Evolutionary conservation across 208 protist genomes (phyloP).

Genomic region (Endotrypanum monterogeii): DNA sequence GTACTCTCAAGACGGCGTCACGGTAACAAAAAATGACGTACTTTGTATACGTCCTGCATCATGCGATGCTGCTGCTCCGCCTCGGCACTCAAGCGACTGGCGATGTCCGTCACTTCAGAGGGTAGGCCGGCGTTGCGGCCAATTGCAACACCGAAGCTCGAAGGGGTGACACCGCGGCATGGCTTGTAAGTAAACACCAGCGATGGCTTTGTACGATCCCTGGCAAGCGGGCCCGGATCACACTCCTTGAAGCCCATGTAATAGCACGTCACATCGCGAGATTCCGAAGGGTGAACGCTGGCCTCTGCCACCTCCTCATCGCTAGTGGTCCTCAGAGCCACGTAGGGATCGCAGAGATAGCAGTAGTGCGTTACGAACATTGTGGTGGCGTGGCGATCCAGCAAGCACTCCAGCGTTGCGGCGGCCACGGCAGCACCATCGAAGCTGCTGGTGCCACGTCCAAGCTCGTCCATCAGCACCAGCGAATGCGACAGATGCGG

Average conservation of each 20-base stretch:
- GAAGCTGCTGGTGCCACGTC: slow-evolving; percentile 94
- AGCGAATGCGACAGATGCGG: slow-evolving; percentile 76
- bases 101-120: slow-evolving; percentile 53
- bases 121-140: slow-evolving; percentile 87
- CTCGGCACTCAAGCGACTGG: slow-evolving; percentile 49
- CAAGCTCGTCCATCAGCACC: slow-evolving; percentile 97
- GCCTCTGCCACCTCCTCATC: not conserved
- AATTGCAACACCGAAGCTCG: slow-evolving; percentile 92
- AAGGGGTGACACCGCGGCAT: slow-evolving; percentile 75
- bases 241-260: slow-evolving; percentile 79
- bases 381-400: slow-evolving; percentile 58
- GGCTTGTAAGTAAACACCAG: slow-evolving; percentile 90
- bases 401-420: slow-evolving; percentile 92
- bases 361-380: slow-evolving; percentile 97
- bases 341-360: slow-evolving; percentile 82
- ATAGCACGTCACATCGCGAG: slow-evolving; percentile 62
- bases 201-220: slow-evolving; percentile 11
- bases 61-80: slow-evolving; percentile 48
- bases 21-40: slow-evolving; percentile 24
- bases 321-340: not conserved
- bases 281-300: not conserved
- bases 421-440: slow-evolving; percentile 95
- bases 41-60: slow-evolving; percentile 28
- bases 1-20: not conserved
- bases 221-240: not conserved